phyloP scores from a whole-genome alignment of 805 yeast genomes.

The Zygosaccharomyces pseudorouxii region DNA sequence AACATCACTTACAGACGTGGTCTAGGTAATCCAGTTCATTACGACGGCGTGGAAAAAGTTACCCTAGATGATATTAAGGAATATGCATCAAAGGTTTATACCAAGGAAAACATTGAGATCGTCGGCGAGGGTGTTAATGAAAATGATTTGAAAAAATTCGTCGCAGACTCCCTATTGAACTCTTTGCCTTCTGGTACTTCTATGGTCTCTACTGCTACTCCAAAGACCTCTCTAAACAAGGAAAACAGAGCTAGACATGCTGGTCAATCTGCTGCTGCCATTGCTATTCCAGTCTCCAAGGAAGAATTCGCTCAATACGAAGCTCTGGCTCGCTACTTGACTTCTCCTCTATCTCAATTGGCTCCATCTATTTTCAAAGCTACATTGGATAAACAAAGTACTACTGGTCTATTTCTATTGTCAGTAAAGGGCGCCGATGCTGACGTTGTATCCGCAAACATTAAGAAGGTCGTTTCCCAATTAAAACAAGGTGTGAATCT shows the following conservation, averaged over 20 bases:
- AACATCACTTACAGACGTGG: slow-evolving; percentile 80
- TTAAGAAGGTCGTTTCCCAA: slow-evolving; percentile 52
- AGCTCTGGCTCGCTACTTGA: slow-evolving; percentile 63
- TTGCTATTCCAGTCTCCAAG: slow-evolving; percentile 73
- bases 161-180: slow-evolving; percentile 58
- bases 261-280: slow-evolving; percentile 66
- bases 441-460: slow-evolving; percentile 52
- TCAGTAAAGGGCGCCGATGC: slow-evolving; percentile 58
- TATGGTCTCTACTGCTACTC: slow-evolving; percentile 36
- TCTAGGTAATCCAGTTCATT: slow-evolving; percentile 77
- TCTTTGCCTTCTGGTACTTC: slow-evolving; percentile 58
- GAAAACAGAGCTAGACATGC: slow-evolving; percentile 63
- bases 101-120: slow-evolving; percentile 64
- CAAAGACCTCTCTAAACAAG: slow-evolving; percentile 50
- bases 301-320: slow-evolving; percentile 62
- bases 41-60: slow-evolving; percentile 58
- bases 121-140: slow-evolving; percentile 69
- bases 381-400: slow-evolving; percentile 59
- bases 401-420: slow-evolving; percentile 76
- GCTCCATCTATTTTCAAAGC: slow-evolving; percentile 51
- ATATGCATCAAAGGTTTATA: slow-evolving; percentile 65
- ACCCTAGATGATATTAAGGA: slow-evolving; percentile 59
- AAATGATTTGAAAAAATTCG: slow-evolving; percentile 63
- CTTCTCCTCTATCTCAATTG: slow-evolving; percentile 52
- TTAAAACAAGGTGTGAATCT: slow-evolving; percentile 52